Base-by-base conservation (phyloP, 2,329 filamentous ascomycete genomes). In the Monosporascus cannonballus region DNA sequence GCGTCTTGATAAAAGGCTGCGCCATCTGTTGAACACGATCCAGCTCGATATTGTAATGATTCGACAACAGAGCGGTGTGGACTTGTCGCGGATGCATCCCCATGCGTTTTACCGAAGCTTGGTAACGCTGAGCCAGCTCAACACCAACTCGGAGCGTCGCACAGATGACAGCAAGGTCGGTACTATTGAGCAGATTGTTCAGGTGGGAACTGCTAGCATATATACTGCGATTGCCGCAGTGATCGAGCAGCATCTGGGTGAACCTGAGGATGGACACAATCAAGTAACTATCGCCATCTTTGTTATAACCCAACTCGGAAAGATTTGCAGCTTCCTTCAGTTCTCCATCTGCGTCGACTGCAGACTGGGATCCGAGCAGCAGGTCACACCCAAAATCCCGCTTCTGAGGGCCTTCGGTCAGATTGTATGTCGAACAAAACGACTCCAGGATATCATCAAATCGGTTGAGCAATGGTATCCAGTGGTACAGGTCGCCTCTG, bases 181-280 rank as follows among this genome's bases (percentile, higher is more conserved):
- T 93, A 45, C 89, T 93, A 70, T 96, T 90, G 54, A 99, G 81
- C 41, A 99, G 79, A 66, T 92, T 86, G 67, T 93, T 94, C 56
- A 99, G 76, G 63, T 95, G 89, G 59, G 86, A 80, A 68, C 93
- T 97, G 75, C 94, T 99, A 55, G 87, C 90, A 69, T 97, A 99
- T 63, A 99, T 85, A 73, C 92, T 96, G 61, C 95, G 81, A 67
- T 99, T 99, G 54, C 93, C 94, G 71, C 94, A 99, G 67, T 96
- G 94, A 68, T 97, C 90, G 49, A 97, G 75, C 30, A 99, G 78
- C 69, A 96, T 81, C 56, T 87, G 84, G 22, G 92, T 96, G 70
- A 99, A 99, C 61, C 83, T 79, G 55, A 99, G 76, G 51, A 97
- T 80, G 30, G 83, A 78, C 67, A 96, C 86, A 52, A 97, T 75